Base-by-base conservation (phyloP, 2,329 filamentous ascomycete genomes). In the Scolecobasidium constrictum region DNA sequence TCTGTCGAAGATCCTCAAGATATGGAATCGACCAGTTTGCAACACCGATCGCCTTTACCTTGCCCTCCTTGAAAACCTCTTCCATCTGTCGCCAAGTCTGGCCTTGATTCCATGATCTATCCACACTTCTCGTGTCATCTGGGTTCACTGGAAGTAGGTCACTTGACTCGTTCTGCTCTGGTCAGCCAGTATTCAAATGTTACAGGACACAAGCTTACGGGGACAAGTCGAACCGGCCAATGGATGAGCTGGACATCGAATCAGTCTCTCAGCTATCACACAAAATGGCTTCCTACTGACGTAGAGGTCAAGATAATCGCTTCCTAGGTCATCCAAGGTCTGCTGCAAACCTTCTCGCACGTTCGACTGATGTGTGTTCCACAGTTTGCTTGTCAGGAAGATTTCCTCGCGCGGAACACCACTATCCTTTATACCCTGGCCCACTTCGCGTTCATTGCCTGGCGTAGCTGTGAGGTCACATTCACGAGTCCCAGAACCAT, bases 21-120 rank as follows among this genome's bases (percentile, higher is more conserved):
- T n/a, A 83, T 71, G 90, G 82, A 28, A 92, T 68, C 64, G 92
- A 84, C 60, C 69, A 92, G 72, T 93, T 93, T 62, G 82, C 86
- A 44, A 92, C 82, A 53, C 85, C 85, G 57, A 90, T 86, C 67
- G 84, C 86, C 63, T 72, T 75, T 40, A 83, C 83, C 63, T 86
- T 85, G 59, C 80, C 79, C 35, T 74, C 77, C 11, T 63, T 74
- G 20, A 77, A 65, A 38, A 86, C 67, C 68, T 81, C 82, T 64
- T 83, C 77, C 71, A 84, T 69, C 65, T 79, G 78, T 73, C 39
- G 38, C 18, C 36, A 44, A 11, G 42, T 44, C 15, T 44, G 35
- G 35, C 38, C n/a, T n/a, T n/a, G 17, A 20, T 28, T 39, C 16
- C 15, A 21, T 19, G 28, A 15, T 13, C 39, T 19, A 18, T 28